These are phyloP conservation scores for Arabidopsis lyrata DNA, from an alignment of 441 rosid species.

Conservation along the genomic window DNA sequence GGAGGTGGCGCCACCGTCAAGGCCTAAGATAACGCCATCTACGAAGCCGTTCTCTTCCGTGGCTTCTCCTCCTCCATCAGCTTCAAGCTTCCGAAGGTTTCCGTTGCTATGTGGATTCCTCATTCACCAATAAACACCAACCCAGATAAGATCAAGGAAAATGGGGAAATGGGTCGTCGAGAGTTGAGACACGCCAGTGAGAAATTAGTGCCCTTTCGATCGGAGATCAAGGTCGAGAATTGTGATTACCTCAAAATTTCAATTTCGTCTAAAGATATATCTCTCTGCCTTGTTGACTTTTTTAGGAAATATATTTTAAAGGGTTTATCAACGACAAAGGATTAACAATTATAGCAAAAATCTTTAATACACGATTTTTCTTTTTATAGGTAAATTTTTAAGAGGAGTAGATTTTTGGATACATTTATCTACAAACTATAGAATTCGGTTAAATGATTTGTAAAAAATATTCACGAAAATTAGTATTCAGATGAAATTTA, in stretches of 20 bases:
- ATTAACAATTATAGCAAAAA: background rate
- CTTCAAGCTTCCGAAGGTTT: slow-evolving; percentile 2
- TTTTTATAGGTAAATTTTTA: background rate
- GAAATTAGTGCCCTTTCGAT: slow-evolving; percentile 19
- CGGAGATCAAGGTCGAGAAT: slow-evolving; percentile 10
- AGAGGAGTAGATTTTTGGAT: background rate
- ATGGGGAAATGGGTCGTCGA: slow-evolving; percentile 35
- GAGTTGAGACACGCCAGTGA: background rate
- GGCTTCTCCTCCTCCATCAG: slow-evolving; percentile 3
- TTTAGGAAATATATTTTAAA: background rate
- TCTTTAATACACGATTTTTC: background rate
- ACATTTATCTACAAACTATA: background rate
- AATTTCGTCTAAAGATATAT: slow-evolving; percentile 7
- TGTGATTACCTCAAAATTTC: background rate
- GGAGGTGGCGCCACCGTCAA: slow-evolving; percentile 50
- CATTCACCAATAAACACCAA: slow-evolving; percentile 20
- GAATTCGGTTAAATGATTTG: background rate
- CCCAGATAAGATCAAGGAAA: slow-evolving; percentile 39
- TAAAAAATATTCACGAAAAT: no score
- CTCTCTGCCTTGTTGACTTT: background rate
- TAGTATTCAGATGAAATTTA: background rate
- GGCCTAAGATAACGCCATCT: slow-evolving; percentile 43
- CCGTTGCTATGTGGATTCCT: slow-evolving; percentile 39
- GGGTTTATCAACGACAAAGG: slow-evolving; percentile 9
- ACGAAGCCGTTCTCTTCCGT: slow-evolving; percentile 39